Base-by-base conservation (phyloP, 2,329 filamentous ascomycete species). In the Fusarium sp. region DNA sequence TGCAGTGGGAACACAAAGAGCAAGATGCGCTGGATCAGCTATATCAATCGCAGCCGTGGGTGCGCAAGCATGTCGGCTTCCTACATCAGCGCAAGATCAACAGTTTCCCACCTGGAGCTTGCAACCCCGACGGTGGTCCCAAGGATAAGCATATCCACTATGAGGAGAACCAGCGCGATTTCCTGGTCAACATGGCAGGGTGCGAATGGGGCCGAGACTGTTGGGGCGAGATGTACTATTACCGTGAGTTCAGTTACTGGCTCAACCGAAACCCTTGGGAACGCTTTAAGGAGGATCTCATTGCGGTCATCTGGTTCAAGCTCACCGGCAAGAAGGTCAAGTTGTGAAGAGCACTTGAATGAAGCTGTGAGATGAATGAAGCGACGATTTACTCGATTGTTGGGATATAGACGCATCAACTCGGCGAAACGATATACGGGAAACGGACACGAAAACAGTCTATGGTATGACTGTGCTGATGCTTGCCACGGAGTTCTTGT, bases 1-100 rank as follows among this genome's bases (percentile, higher is more conserved):
- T 98, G 95, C 90, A 96, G 71, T 99, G 96, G 96, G 95, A 96
- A 79, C 96, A 99, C 86, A 98, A 98, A 82, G 96, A 99, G 82
- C 96, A 99, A 83, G 95, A 98, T 80, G 94, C 95, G 4, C 85
- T 99, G 46, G 95, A 98, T 84, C 93, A 97, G 83, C 87, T 99
- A 71, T 99, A 99, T 84, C 89, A 88, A 64, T 93, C 92, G 62
- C 96, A 98, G 81, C 94, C 96, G 2, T 99, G 96, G 95, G 91
- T 98, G 60, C 91, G 96, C 67, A 91, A 94, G 63, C 93, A 96
- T 77, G 92, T 95, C 6, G 96, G 91, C 9, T 99, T 99, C 83
- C 88, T 98, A 52, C 92, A 93, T 1, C 96, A 98, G 82, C 92
- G 96, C 76, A 93, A 91, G 83, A 94, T 98, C 84, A 99, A 98